These are phyloP conservation scores for Isabelozyma rhagii DNA, from an alignment of 805 yeast genomes.

Conservation along the genomic window DNA sequence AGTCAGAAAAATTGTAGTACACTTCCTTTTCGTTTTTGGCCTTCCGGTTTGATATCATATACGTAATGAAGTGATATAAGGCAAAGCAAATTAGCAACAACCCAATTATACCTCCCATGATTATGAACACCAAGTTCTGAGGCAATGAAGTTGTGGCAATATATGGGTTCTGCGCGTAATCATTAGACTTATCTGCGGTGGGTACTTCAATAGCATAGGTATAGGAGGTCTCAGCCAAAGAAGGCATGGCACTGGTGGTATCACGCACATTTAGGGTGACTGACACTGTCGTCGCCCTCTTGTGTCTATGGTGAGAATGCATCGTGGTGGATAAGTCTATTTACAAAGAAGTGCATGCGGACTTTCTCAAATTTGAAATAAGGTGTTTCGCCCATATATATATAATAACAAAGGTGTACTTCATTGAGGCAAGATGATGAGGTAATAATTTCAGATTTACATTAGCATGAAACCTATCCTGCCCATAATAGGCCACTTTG, in stretches of 20 bases:
- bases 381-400: not conserved
- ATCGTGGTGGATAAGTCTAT: no score
- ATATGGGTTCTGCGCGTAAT: conserved; percentile 24
- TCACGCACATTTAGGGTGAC: not conserved
- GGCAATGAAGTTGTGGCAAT: conserved; percentile 21
- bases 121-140: conserved; percentile 41
- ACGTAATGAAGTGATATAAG: conserved; percentile 17
- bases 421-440: no score
- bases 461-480: not conserved
- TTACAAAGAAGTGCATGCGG: not conserved
- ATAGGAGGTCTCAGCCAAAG: conserved; percentile 1
- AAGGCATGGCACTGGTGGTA: not conserved
- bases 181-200: conserved; percentile 14
- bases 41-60: conserved; percentile 16
- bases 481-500: not conserved
- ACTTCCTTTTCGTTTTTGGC: conserved; percentile 34
- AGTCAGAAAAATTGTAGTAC: conserved; percentile 14
- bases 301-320: not conserved
- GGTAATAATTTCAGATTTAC: not conserved
- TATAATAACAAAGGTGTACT: no score
- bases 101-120: conserved; percentile 35
- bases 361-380: not conserved
- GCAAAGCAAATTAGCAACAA: conserved; percentile 14
- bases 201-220: conserved; percentile 7
- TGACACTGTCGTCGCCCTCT: not conserved